These are phyloP conservation scores for Saturnispora silvae DNA, from an alignment of 805 yeast species.

Conservation along the genomic window DNA sequence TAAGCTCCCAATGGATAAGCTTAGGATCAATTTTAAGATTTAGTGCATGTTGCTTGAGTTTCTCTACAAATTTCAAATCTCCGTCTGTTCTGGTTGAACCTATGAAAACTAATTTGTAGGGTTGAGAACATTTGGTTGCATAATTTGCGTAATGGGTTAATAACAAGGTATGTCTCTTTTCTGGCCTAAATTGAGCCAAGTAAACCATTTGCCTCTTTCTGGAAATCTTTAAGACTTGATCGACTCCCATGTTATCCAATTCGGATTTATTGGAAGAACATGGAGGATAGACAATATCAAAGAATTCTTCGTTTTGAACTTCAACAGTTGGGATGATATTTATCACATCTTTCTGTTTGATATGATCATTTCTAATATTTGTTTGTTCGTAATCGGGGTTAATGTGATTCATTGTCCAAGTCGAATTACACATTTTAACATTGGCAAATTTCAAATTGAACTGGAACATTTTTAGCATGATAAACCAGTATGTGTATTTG, in stretches of 20 bases:
- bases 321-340: no score
- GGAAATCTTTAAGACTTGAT: constrained; percentile 11
- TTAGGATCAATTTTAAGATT: constrained; percentile 31
- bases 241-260: constrained; percentile 28
- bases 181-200: constrained; percentile 91
- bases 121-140: constrained; percentile 19
- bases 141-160: constrained; percentile 54
- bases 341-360: no score
- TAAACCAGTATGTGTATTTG: constrained; percentile 61
- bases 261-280: constrained; percentile 37
- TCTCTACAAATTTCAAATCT: constrained; percentile 51
- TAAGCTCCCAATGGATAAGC: constrained; percentile 34
- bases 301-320: constrained; percentile 24
- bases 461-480: constrained; percentile 53
- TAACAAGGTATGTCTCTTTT: constrained; percentile 75
- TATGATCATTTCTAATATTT: no score
- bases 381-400: constrained; percentile 32
- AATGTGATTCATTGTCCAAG: constrained; percentile 86
- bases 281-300: constrained; percentile 71
- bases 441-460: constrained; percentile 58
- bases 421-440: constrained; percentile 65
- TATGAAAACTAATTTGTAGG: constrained; percentile 53
- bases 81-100: constrained; percentile 72
- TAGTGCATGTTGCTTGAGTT: constrained; percentile 36
- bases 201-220: constrained; percentile 40